A percentile compares a stretch with the other conserved stretches of the same genome.
These are phyloP conservation scores for Neolentinus lepideus DNA, from an alignment of 1,284 basidiomycete genomes.

Conservation along the genomic window DNA sequence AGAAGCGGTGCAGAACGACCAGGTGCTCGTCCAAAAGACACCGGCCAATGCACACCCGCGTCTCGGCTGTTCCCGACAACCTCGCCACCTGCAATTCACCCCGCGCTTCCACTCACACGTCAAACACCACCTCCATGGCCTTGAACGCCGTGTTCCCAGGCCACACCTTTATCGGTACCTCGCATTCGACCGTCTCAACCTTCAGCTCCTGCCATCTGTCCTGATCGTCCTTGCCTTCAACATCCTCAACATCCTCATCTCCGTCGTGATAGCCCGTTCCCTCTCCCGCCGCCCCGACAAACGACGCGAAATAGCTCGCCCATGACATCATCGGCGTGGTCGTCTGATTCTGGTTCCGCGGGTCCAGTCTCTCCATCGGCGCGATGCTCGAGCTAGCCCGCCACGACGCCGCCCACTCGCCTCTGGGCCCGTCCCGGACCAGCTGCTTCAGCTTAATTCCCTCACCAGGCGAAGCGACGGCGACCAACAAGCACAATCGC, in stretches of 20 bases:
- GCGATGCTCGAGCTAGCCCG: conserved; percentile 48
- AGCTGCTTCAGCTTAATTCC: conserved; percentile 47
- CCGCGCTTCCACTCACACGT: conserved; percentile 38
- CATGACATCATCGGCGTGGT: conserved; percentile 5
- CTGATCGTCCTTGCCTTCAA: conserved; percentile 36
- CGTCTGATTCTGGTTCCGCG: conserved; percentile 7
- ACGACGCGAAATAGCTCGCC: conserved; percentile 42
- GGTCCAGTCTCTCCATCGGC: conserved; percentile 45
- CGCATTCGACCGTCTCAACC: conserved; percentile 85
- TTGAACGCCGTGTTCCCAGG: conserved; percentile 86
- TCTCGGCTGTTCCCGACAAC: not conserved
- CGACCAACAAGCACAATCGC: conserved; percentile 73
- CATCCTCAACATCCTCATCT: conserved; percentile 30
- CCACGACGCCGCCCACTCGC: conserved; percentile 68
- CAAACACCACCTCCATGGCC: conserved; percentile 72
- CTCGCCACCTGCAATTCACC: not conserved
- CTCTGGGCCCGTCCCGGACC: conserved; percentile 44
- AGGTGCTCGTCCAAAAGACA: not conserved
- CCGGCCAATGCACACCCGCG: not conserved
- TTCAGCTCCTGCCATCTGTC: conserved; percentile 57
- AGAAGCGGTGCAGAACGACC: not conserved
- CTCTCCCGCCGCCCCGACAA: conserved; percentile 38
- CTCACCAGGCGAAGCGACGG: conserved; percentile 43
- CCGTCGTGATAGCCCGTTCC: conserved; percentile 47
- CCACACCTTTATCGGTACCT: conserved; percentile 84